Evolutionary conservation across 169 alveolate genomes (phyloP), one percentile per base, ranked within the genome.

Genomic region (Plasmodium sp.): DNA sequence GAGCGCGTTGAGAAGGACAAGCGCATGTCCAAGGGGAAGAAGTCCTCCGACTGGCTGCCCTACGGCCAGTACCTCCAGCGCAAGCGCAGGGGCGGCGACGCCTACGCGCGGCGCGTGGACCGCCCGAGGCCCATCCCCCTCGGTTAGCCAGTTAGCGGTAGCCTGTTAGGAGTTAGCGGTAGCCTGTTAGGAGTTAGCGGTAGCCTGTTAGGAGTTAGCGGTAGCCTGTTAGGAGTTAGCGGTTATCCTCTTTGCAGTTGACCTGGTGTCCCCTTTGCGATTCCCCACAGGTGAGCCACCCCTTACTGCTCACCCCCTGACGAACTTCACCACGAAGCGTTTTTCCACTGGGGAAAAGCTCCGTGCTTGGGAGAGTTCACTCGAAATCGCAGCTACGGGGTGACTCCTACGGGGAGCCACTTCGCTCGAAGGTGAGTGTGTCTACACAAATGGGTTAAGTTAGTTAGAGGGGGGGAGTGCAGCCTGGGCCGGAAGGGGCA

Each of bases 71-170:
- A 94, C 80, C 43, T 93, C 0, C 94, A 88, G 54, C 31, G 80
- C 48, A 94, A 95, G 94, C 95, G 96, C 73, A 96, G 95, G 93
- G 98, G 98, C 0, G 98, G 98, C 0, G 97, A 96, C 18, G 84
- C 93, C 9, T 96, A 94, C 82, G 97, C 97, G 0, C 93, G 82
- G 56, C 67, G 73, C 36, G 96, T 81, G 7, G 97, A 95, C 48
- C 67, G 95, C 4, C 96, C 97, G 27, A 72, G 62, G 36, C 96
- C 97, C 9, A 82, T 75, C 5, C 77, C 84, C 3, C 31, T 95
- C 14, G 84, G 92, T 5, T 73, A 10, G 48, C 41, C 45, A 39
- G 5, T 39, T 39, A 22, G 27, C 27, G 27, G 27, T 22, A 22
- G 27, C 27, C 27, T n/a, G n/a, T n/a, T n/a, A n/a, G n/a, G n/a